Base-by-base conservation (phyloP, 371 early-diverging fungal genomes). In the Catenaria anguillulae region DNA sequence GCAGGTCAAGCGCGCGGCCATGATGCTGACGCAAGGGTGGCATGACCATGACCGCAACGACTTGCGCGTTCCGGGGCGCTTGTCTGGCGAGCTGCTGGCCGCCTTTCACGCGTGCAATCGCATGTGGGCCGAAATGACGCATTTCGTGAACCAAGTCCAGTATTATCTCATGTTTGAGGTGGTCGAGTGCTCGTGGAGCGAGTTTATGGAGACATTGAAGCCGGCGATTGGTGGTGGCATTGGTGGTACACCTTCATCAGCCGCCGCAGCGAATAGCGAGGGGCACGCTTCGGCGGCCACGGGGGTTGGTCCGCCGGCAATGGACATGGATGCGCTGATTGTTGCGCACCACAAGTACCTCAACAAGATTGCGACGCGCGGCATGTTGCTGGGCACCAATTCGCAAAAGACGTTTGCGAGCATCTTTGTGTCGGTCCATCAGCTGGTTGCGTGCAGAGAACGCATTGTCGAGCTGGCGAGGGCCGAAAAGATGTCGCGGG, bases 61-160 rank as follows among this genome's bases (percentile, higher is more conserved):
- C 19, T 23, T 12, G 10, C 45, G 45, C 19, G 12, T 19, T 23
- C 10, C 21, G 8, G 40, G 40, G 10, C 40, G 40, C 40, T 43
- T 55, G 68, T 17, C 40, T 45, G 43, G 74, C 71, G 10, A 43
- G 10, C 45, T 43, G 45, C 45, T 3, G 10, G 45, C 45, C 10
- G 21, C 17, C 3, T 17, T 43, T 17, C 19, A 3, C 60, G 85
- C 83, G 40, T 66, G 87, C 12, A 86, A 86, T 29, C 67, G 71
- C 48, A 77, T 84, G 1, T 79, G 85, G 65, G 76, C 78, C 33
- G 84, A 90, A 66, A 97, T 97, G 96, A 77, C 88, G 34, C 97
- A 97, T 69, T 96, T 94, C 71, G 77, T 89, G 33, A 80, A 84
- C 65, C 93, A 95, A 67, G 72, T 94, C 61, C 93, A 94, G 72